A percentile compares a stretch with the other conserved stretches of the same genome.
These are phyloP conservation scores for Fragosphaeria purpurea DNA, from an alignment of 2,329 filamentous ascomycete species.

Conservation along the genomic window DNA sequence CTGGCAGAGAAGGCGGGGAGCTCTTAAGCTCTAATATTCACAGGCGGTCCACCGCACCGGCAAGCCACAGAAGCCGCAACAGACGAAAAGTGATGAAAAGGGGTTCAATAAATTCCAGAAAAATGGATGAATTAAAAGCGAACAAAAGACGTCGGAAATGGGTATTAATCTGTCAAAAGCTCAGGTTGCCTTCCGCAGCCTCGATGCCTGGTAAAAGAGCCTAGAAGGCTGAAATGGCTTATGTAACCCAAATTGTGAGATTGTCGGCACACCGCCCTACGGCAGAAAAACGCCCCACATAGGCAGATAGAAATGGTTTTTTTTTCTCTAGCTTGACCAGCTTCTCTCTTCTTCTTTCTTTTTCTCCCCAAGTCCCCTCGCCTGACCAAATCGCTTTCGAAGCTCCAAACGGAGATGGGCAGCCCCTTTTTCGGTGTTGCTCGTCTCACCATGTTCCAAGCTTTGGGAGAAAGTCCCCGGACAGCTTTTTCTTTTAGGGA, in stretches of 20 bases:
- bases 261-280: background rate
- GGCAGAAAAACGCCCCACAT: constrained; percentile 7
- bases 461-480: constrained; percentile 99
- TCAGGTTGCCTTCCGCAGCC: background rate
- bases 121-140: too few species aligned
- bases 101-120: too few species aligned
- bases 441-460: constrained; percentile 31
- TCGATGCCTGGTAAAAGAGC: background rate
- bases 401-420: constrained; percentile 80
- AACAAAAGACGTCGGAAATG: too few species aligned
- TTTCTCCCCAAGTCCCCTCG: constrained; percentile 61
- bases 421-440: constrained; percentile 23
- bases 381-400: constrained; percentile 99
- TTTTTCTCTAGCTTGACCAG: constrained; percentile 8
- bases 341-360: constrained; percentile 11
- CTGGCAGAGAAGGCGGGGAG: too few species aligned
- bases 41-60: too few species aligned
- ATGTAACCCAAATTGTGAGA: too few species aligned
- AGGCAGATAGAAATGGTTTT: background rate
- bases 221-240: too few species aligned
- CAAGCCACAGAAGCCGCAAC: too few species aligned
- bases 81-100: too few species aligned
- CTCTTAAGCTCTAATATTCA: too few species aligned
- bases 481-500: constrained; percentile 40
- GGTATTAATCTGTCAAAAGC: too few species aligned